Evolutionary conservation across 192 early-diverging fungal genomes (phyloP), one percentile per base, ranked within the genome.

Genomic region (Oehlia diaphana): DNA sequence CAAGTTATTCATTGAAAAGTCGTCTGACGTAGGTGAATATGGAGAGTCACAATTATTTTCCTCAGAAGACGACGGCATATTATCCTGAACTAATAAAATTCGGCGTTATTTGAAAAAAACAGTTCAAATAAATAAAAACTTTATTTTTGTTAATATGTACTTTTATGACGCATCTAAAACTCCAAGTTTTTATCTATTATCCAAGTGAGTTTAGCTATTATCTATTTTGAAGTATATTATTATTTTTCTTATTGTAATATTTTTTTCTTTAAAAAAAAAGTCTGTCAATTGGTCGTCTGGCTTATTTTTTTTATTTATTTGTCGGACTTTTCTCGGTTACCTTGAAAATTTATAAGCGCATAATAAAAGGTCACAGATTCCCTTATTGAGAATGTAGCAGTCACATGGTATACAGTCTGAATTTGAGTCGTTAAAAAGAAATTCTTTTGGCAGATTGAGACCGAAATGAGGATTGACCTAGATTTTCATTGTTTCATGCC

Each of bases 11-110:
- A 74, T 31, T 4, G 50, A 35, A 74, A 62, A 74, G 50, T 74
- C 73, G n/a, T 74, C 50, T 33, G 73, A 74, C 33, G n/a, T 16
- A 13, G 47, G 50, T 33, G 73, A 74, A 14, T 74, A 61, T 61
- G 73, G 50, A 12, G 50, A 74, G 35, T 53, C 49, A 28, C 73
- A 74, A 53, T 35, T 28, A 26, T 35, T 74, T 61, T 74, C 50
- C 8, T 74, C 73, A 31, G 49, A 28, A 50, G 73, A 37, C 12
- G 73, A 26, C 28, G 47, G 73, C 67, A 69, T 69, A 69, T 69
- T 69, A 33, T 28, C 53, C 19, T 58, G 53, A 7, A 58, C 19
- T 58, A 16, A 58, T 19, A 21, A 21, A 5, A 58, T 58, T 16
- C 31, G 4, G 16, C 4, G 53, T 58, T 21, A 21, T 58, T 58